phyloP scores from a whole-genome alignment of 2,329 filamentous ascomycete genomes.

The Claviceps fusiformis region DNA sequence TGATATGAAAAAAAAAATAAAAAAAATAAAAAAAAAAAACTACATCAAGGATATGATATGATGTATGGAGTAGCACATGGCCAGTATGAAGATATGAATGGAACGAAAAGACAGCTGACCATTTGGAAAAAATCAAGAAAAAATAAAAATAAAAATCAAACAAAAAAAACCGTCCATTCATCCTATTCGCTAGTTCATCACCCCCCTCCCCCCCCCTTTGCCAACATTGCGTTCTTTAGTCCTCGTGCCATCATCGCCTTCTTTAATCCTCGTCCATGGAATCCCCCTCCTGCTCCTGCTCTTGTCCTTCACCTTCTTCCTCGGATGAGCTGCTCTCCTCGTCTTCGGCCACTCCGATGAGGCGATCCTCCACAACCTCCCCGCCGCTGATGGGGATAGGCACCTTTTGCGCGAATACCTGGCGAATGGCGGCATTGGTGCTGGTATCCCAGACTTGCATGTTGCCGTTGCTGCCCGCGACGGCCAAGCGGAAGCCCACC shows the following conservation, averaged over 20 bases:
- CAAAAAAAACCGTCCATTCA: background rate
- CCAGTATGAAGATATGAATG: background rate
- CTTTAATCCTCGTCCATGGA: slow-evolving; percentile 15
- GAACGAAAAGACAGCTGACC: background rate
- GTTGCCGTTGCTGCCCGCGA: slow-evolving; percentile 85
- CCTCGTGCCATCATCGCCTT: background rate
- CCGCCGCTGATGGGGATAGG: slow-evolving; percentile 39
- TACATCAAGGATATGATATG: background rate
- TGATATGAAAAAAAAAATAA: no score
- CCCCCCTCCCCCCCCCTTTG: no score
- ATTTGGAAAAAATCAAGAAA: background rate
- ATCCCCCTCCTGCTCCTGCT: slow-evolving; percentile 14
- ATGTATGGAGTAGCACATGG: background rate
- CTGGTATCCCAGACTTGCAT: slow-evolving; percentile 94
- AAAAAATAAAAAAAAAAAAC: no score
- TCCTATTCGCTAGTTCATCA: background rate
- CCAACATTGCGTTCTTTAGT: background rate
- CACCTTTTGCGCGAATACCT: slow-evolving; percentile 61
- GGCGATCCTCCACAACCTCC: slow-evolving; percentile 56
- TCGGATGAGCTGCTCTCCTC: slow-evolving; percentile 52
- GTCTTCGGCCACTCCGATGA: slow-evolving; percentile 55
- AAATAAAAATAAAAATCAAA: background rate
- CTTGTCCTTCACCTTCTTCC: slow-evolving; percentile 41
- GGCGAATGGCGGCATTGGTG: slow-evolving; percentile 77
- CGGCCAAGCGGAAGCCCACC: slow-evolving; percentile 81